These are phyloP conservation scores for Hortiboletus campestris DNA, from an alignment of 768 basidiomycete species.

Conservation along the genomic window DNA sequence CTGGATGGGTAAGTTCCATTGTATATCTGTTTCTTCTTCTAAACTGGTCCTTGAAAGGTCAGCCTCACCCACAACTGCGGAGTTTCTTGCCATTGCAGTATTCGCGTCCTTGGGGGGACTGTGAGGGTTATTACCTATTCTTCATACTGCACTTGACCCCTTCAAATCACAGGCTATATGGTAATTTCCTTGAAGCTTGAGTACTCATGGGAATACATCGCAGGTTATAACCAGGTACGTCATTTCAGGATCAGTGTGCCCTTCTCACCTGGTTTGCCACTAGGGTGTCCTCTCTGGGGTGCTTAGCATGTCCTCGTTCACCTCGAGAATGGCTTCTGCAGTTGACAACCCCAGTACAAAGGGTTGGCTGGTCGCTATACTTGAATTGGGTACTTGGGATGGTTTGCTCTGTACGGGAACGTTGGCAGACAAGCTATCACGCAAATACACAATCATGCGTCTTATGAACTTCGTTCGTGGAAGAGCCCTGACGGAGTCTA, in stretches of 20 bases:
- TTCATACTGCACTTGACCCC: too few species aligned
- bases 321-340: too few species aligned
- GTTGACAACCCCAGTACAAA: too few species aligned
- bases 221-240: constrained; percentile 62
- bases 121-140: too few species aligned
- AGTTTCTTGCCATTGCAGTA: constrained; percentile 53
- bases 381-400: too few species aligned
- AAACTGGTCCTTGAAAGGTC: constrained; percentile 30
- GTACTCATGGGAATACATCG: constrained; percentile 1
- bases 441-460: too few species aligned
- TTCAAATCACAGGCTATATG: constrained; percentile 42
- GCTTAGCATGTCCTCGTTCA: constrained; percentile 28
- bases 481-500: too few species aligned
- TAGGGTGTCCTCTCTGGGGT: constrained; percentile 79
- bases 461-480: too few species aligned
- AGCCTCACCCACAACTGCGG: constrained; percentile 28
- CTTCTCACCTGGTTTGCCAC: neutral
- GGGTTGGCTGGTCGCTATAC: too few species aligned
- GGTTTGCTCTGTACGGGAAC: too few species aligned
- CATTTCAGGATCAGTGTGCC: neutral
- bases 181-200: constrained; percentile 33
- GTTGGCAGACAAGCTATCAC: too few species aligned
- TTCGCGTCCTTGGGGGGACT: too few species aligned
- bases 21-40: neutral
- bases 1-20: constrained; percentile 57